A percentile compares a stretch with the other conserved stretches of the same genome.
Conservation (phyloP, 2,329 filamentous ascomycete species). For the Aschersonia sp. region DNA sequence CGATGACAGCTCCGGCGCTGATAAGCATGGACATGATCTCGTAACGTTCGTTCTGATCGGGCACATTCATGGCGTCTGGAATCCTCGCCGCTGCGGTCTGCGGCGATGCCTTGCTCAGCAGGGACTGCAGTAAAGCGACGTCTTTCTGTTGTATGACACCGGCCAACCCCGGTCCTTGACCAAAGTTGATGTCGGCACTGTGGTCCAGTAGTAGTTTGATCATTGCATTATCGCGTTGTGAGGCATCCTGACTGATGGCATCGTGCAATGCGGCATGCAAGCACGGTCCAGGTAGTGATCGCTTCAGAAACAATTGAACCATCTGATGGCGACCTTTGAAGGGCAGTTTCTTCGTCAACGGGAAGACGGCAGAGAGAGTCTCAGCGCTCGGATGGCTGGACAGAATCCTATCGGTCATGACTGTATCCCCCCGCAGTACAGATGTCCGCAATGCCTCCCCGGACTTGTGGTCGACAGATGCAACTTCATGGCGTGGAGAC, state of each 20-base stretch:
- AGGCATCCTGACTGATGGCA: slow-evolving; percentile 32
- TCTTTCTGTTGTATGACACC: slow-evolving; percentile 35
- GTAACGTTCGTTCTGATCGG: slow-evolving; percentile 25
- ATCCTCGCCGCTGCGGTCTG: slow-evolving; percentile 33
- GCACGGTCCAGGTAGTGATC: slow-evolving; percentile 29
- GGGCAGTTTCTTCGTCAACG: slow-evolving; percentile 27
- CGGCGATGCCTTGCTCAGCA: slow-evolving; percentile 31
- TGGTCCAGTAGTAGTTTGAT: slow-evolving; percentile 37
- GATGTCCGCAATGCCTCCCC: slow-evolving; percentile 36
- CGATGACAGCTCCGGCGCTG: slow-evolving; percentile 26
- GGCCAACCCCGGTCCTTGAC: slow-evolving; percentile 32
- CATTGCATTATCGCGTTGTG: slow-evolving; percentile 32
- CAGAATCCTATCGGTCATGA: slow-evolving; percentile 31
- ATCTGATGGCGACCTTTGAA: slow-evolving; percentile 29
- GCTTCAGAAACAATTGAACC: slow-evolving; percentile 33
- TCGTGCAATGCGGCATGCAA: slow-evolving; percentile 36
- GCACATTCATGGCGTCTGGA: slow-evolving; percentile 29
- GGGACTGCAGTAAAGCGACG: slow-evolving; percentile 24
- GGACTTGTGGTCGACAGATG: slow-evolving; percentile 36
- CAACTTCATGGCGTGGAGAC: slow-evolving; percentile 24
- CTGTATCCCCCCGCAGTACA: slow-evolving; percentile 27
- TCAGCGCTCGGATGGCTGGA: slow-evolving; percentile 28
- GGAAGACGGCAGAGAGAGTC: slow-evolving; percentile 34
- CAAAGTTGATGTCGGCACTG: slow-evolving; percentile 39
- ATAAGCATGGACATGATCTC: slow-evolving; percentile 34